Percentiles rank a stretch among this genome's conserved stretches.
These are phyloP conservation scores for Aristolochia californica DNA, from an alignment of 164 flowering plant species.

Conservation along the genomic window DNA sequence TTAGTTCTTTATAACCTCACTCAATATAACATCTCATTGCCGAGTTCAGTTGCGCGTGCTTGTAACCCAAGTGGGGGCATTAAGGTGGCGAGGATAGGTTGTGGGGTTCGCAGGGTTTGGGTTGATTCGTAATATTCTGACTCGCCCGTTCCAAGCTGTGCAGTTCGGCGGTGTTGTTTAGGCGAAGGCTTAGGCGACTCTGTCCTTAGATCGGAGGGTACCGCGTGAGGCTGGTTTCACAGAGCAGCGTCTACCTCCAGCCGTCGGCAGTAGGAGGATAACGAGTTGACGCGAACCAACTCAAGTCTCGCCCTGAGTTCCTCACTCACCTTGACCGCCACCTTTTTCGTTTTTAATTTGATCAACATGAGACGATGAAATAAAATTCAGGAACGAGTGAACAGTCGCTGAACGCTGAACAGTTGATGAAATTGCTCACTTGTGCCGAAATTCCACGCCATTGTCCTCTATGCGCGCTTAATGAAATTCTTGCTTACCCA, in stretches of 20 bases:
- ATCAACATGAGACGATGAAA: no score
- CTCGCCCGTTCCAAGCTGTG: slow-evolving; percentile 1
- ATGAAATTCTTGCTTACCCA: no score
- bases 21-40: background rate
- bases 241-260: slow-evolving; percentile 1
- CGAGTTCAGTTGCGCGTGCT: background rate
- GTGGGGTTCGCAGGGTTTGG: background rate
- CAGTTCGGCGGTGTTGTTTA: background rate
- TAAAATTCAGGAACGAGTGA: no score
- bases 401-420: no score
- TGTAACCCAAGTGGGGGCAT: slow-evolving; percentile 4
- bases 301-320: background rate
- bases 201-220: background rate
- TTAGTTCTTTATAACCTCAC: background rate
- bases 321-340: background rate
- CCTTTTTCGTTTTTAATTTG: background rate
- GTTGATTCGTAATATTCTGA: background rate
- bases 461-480: no score
- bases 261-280: no score
- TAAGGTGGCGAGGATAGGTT: background rate
- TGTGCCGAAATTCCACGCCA: no score
- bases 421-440: no score
- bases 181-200: background rate
- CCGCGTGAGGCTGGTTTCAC: slow-evolving; percentile 3
- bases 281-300: background rate